These are phyloP conservation scores for Babesia bovis DNA, from an alignment of 169 alveolate genomes.

Conservation along the genomic window DNA sequence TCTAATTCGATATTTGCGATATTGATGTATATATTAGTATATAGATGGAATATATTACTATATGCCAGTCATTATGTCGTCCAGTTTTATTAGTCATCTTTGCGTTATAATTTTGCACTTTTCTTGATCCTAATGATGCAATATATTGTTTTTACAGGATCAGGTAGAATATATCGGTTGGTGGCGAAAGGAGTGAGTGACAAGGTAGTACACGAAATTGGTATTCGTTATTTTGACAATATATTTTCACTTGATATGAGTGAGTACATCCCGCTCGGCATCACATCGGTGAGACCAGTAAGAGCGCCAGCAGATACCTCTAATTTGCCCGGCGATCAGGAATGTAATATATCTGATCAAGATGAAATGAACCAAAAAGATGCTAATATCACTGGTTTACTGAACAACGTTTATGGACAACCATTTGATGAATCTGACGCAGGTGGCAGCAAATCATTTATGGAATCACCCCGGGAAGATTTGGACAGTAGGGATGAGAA, in stretches of 20 bases:
- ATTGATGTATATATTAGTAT: neutral
- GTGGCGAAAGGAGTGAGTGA: conserved; percentile 66
- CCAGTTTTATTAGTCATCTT: too few relatives aligned
- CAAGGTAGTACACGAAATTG: conserved; percentile 63
- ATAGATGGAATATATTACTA: neutral
- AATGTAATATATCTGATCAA: too few relatives aligned
- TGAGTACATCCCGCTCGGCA: neutral
- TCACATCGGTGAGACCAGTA: neutral
- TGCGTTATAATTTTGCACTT: too few relatives aligned
- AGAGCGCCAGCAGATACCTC: neutral
- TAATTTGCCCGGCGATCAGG: neutral
- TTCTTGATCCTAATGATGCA: too few relatives aligned
- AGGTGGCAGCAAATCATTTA: neutral
- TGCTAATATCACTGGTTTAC: neutral
- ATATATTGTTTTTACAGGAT: too few relatives aligned
- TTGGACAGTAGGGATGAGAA: neutral
- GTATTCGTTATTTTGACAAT: conserved; percentile 46
- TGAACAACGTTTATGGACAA: neutral
- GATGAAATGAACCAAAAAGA: neutral
- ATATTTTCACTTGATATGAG: conserved; percentile 45
- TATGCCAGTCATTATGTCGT: neutral
- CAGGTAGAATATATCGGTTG: conserved; percentile 59
- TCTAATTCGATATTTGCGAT: neutral
- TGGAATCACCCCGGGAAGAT: neutral
- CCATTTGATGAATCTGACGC: neutral